Conservation (phyloP, 805 yeast species). For the Ogataea henricii region DNA sequence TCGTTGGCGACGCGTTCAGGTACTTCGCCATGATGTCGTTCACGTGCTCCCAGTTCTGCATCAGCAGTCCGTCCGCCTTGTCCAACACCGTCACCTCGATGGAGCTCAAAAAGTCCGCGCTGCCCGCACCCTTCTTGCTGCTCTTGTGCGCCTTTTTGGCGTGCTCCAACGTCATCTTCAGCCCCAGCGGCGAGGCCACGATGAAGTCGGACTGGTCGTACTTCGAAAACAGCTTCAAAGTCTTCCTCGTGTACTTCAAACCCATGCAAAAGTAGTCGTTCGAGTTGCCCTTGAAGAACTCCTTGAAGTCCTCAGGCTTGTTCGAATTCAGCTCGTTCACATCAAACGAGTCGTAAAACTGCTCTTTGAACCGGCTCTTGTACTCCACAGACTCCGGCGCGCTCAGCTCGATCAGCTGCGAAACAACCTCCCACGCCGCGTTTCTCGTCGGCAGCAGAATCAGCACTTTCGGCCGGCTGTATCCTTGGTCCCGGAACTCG, state of each 20-base stretch:
- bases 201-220: slow-evolving; percentile 85
- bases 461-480: slow-evolving; percentile 87
- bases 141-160: slow-evolving; percentile 35
- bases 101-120: slow-evolving; percentile 79
- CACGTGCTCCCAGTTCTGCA: slow-evolving; percentile 93
- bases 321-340: slow-evolving; percentile 37
- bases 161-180: slow-evolving; percentile 73
- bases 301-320: slow-evolving; percentile 84
- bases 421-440: slow-evolving; percentile 68
- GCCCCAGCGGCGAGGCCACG: slow-evolving; percentile 89
- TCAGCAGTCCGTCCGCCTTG: slow-evolving; percentile 80
- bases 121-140: slow-evolving; percentile 49
- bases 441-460: slow-evolving; percentile 84
- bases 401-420: slow-evolving; percentile 58
- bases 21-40: slow-evolving; percentile 62
- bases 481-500: slow-evolving; percentile 90
- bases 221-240: slow-evolving; percentile 79
- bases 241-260: slow-evolving; percentile 84
- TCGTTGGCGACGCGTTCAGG: slow-evolving; percentile 74
- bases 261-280: slow-evolving; percentile 92
- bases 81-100: slow-evolving; percentile 82
- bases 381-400: slow-evolving; percentile 80
- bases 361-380: slow-evolving; percentile 68
- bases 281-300: slow-evolving; percentile 82
- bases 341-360: slow-evolving; percentile 56